Evolutionary conservation across 371 early-diverging fungal species (phyloP), one percentile per base, ranked within the genome.

Genomic region (Rhizopus microsporus): DNA sequence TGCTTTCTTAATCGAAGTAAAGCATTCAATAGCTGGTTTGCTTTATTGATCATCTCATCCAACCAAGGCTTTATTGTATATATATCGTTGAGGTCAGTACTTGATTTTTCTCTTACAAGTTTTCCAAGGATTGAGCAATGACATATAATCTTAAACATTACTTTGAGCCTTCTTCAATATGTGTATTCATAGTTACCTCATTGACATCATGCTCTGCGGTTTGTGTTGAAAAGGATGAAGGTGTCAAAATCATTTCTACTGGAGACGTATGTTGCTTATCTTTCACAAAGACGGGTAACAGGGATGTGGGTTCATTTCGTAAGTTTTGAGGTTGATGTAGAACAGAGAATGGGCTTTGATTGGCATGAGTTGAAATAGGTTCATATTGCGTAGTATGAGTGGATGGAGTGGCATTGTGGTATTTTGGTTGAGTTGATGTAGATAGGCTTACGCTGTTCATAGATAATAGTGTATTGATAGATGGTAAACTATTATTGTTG

Each of bases 11-110:
- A 52, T 30, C 74, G 62, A 47, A 74, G 56, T 31, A 77, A 57
- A 17, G 74, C 74, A 66, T 77, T 74, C 1, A 77, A 54, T 3
- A 77, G 64, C 43, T 77, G 65, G 37, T 77, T 77, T 2, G 78
- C 72, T 54, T 65, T 67, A 5, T 59, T 55, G 50, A 77, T 72
- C 78, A 77, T 74, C 17, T 77, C 74, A 44, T 77, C 74, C 43
- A 77, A 37, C 74, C 74, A 74, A 32, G 78, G 78, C 17, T 46
- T 46, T 46, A n/a, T 2, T 5, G 29, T 9, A 8, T 16, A 7
- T 3, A 15, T 9, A 7, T 29, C 1, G 9, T 29, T n/a, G 8
- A 46, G 8, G 1, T n/a, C 9, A 29, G 7, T 7, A 23, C 29
- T 29, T 23, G 10, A 4, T 23, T 46, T 46, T 23, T 29, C 29